These are phyloP conservation scores for Aspergillus ruber DNA, from an alignment of 2,329 filamentous ascomycete species.

Conservation along the genomic window DNA sequence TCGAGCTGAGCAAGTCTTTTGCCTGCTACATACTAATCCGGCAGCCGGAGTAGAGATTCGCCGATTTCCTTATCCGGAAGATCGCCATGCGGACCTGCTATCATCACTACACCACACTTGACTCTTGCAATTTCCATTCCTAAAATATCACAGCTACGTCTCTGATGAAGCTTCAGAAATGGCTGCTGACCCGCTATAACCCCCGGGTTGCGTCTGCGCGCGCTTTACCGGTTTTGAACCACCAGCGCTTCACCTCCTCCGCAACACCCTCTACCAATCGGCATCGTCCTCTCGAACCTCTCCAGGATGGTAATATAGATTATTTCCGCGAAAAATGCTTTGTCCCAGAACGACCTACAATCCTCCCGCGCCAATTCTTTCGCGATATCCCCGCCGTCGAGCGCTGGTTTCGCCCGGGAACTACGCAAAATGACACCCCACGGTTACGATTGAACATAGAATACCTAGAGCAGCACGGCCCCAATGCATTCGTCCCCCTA, in stretches of 20 bases:
- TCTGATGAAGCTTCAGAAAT: conserved; percentile 23
- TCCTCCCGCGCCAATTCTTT: conserved; percentile 44
- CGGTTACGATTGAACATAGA: conserved; percentile 33
- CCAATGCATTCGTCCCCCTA: conserved; percentile 49
- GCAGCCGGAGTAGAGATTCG: too few species aligned
- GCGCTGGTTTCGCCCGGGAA: conserved; percentile 53
- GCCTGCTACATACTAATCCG: too few species aligned
- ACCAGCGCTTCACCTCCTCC: neutral
- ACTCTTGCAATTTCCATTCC: too few species aligned
- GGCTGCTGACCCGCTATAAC: conserved; percentile 9
- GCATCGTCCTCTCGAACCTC: conserved; percentile 21
- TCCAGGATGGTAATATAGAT: conserved; percentile 32
- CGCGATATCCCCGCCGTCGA: conserved; percentile 46
- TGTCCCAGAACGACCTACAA: conserved; percentile 45
- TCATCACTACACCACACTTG: neutral
- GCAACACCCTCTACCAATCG: conserved; percentile 6
- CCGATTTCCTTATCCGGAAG: neutral
- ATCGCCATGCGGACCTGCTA: neutral
- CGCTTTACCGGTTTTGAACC: neutral
- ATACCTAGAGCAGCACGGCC: conserved; percentile 42
- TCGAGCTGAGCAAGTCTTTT: too few species aligned
- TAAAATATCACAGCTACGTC: neutral
- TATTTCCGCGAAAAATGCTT: conserved; percentile 52
- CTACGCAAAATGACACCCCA: conserved; percentile 18
- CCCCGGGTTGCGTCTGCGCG: conserved; percentile 5